Conservation (phyloP, 148 eudicot species). For the Amaranthus palmeri region DNA sequence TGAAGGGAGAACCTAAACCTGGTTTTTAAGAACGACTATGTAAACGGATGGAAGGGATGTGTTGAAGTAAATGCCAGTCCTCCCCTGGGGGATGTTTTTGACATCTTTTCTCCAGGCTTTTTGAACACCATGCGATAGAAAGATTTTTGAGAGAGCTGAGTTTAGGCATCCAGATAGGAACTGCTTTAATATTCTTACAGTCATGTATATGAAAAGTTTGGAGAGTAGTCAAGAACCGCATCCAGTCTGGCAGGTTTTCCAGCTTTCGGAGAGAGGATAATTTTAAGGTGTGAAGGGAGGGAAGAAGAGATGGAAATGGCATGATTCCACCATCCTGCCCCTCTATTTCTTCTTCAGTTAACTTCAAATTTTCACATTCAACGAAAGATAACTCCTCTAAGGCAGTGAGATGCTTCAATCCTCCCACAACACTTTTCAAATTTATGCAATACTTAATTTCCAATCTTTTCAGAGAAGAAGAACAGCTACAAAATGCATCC, state of each 20-base stretch:
- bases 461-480: slow-evolving; percentile 14
- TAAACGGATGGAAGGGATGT: too few species aligned
- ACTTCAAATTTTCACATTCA: neutral
- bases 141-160: slow-evolving; percentile 17
- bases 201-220: neutral
- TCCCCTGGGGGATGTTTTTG: neutral
- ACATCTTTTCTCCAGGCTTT: slow-evolving; percentile 8
- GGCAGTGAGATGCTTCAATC: slow-evolving; percentile 20
- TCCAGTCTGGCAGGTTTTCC: slow-evolving; percentile 16
- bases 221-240: slow-evolving; percentile 23
- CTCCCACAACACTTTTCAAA: neutral
- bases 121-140: neutral
- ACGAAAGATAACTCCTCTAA: slow-evolving; percentile 15
- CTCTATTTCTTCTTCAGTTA: neutral
- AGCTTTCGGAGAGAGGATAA: slow-evolving; percentile 7
- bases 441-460: neutral
- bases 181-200: slow-evolving; percentile 12
- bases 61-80: too few species aligned
- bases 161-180: slow-evolving; percentile 20
- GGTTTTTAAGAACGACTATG: too few species aligned
- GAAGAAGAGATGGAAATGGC: neutral
- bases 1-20: too few species aligned
- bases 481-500: slow-evolving; percentile 13
- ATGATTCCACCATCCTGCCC: slow-evolving; percentile 2
- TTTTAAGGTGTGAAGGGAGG: slow-evolving; percentile 2